Conservation (phyloP, 139 green algal species). For the Choricystis sp. region DNA sequence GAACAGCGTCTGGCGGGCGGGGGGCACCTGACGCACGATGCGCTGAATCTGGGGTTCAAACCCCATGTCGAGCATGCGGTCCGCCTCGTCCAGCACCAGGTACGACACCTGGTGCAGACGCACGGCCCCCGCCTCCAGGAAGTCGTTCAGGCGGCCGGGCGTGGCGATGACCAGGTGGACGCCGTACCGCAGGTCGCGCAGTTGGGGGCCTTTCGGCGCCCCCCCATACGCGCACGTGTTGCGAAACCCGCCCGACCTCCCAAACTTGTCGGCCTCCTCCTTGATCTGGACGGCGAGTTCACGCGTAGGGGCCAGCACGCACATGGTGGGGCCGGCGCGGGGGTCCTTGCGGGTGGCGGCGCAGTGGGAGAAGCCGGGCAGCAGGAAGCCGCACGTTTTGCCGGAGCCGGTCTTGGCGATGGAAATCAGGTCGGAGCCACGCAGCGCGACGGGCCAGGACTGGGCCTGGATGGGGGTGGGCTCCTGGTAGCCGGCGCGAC, state of each 20-base stretch:
- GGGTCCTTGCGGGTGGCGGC: constrained; percentile 81
- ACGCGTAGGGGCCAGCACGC: constrained; percentile 76
- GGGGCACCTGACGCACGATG: constrained; percentile 53
- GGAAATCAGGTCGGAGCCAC: constrained; percentile 67
- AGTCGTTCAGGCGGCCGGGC: constrained; percentile 71
- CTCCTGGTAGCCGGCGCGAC: constrained; percentile 57
- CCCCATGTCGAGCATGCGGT: constrained; percentile 94
- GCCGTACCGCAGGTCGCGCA: constrained; percentile 24
- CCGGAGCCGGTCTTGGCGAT: constrained; percentile 78
- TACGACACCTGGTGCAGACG: constrained; percentile 68
- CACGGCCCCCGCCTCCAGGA: constrained; percentile 48
- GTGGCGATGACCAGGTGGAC: constrained; percentile 89
- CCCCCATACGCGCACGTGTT: constrained; percentile 86
- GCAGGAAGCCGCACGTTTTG: constrained; percentile 78
- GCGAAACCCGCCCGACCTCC: constrained; percentile 61
- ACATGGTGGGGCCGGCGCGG: constrained; percentile 85
- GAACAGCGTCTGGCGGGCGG: constrained; percentile 86
- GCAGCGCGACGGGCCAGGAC: constrained; percentile 78
- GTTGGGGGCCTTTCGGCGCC: constrained; percentile 57
- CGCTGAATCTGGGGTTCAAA: constrained; percentile 73
- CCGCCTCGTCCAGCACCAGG: constrained; percentile 87
- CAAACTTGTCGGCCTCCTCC: constrained; percentile 84
- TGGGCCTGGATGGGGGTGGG: constrained; percentile 77
- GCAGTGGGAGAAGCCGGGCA: constrained; percentile 80
- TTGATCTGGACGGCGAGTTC: constrained; percentile 89